phyloP scores from a whole-genome alignment of 2,329 filamentous ascomycete genomes.

The Rachicladosporium sp. region DNA sequence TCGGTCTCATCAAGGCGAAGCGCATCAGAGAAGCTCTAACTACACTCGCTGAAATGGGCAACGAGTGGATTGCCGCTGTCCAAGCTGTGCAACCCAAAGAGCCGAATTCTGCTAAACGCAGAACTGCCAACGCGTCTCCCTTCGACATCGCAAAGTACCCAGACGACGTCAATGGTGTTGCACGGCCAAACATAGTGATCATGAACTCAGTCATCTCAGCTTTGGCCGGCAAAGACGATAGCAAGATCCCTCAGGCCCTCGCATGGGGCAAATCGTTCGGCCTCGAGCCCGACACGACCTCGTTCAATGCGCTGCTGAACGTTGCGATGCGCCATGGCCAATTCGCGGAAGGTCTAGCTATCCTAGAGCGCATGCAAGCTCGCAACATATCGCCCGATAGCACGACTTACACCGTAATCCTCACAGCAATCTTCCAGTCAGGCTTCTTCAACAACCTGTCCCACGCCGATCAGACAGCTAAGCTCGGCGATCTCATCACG shows the following conservation, averaged over 20 bases:
- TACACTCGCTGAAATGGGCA: slow-evolving; percentile 55
- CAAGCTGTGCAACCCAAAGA: slow-evolving; percentile 12
- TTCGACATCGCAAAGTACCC: slow-evolving; percentile 10
- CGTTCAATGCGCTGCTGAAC: slow-evolving; percentile 23
- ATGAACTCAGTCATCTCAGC: slow-evolving; percentile 61
- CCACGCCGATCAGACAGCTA: slow-evolving; percentile 37
- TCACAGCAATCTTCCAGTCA: slow-evolving; percentile 46
- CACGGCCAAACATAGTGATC: slow-evolving; percentile 49
- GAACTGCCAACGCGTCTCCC: not conserved
- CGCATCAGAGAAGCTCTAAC: slow-evolving; percentile 45
- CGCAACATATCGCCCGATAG: slow-evolving; percentile 36
- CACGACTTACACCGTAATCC: slow-evolving; percentile 60
- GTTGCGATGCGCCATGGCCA: slow-evolving; percentile 17
- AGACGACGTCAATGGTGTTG: slow-evolving; percentile 27
- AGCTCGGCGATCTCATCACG: slow-evolving; percentile 43
- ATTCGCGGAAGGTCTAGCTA: slow-evolving; percentile 20
- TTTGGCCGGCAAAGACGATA: slow-evolving; percentile 38
- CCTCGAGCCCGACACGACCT: slow-evolving; percentile 22
- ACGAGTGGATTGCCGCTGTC: slow-evolving; percentile 40
- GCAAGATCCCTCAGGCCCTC: slow-evolving; percentile 43
- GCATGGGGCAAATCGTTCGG: slow-evolving; percentile 27
- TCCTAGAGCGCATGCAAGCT: slow-evolving; percentile 31
- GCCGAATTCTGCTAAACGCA: slow-evolving; percentile 8
- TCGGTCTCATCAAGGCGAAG: slow-evolving; percentile 48
- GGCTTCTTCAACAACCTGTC: slow-evolving; percentile 32